Evolutionary conservation across 169 alveolate genomes (phyloP).

Genomic region (Plasmodium vivax): DNA sequence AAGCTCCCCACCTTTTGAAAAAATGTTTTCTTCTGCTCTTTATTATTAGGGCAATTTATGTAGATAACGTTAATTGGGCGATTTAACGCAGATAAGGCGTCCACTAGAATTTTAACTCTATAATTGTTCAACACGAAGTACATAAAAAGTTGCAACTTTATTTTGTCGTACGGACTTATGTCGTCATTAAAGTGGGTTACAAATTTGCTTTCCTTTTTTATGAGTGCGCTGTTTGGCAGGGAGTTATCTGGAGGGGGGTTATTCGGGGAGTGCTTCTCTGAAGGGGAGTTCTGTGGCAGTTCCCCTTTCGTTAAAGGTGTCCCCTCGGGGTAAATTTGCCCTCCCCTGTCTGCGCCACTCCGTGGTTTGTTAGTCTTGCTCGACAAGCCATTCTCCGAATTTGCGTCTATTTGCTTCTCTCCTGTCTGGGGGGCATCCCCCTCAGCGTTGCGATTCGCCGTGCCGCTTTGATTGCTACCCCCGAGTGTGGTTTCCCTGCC

Average conservation of each 20-base stretch:
- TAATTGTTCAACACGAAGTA: constrained; percentile 75
- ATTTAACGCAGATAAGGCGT: constrained; percentile 80
- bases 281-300: neutral
- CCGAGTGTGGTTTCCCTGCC: neutral
- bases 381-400: neutral
- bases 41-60: constrained; percentile 77
- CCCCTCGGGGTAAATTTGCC: neutral
- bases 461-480: neutral
- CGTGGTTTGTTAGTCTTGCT: neutral
- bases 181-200: constrained; percentile 55
- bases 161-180: constrained; percentile 42
- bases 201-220: constrained; percentile 24
- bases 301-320: neutral
- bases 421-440: neutral
- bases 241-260: neutral
- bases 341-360: neutral
- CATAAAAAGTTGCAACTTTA: constrained; percentile 73
- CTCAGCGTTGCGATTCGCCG: neutral
- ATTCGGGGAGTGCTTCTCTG: no score
- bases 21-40: constrained; percentile 27
- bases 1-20: constrained; percentile 16
- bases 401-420: neutral
- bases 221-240: neutral
- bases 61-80: constrained; percentile 78
- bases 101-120: constrained; percentile 76